These are phyloP conservation scores for Alternaria longipes DNA, from an alignment of 2,329 filamentous ascomycete species.

Conservation along the genomic window DNA sequence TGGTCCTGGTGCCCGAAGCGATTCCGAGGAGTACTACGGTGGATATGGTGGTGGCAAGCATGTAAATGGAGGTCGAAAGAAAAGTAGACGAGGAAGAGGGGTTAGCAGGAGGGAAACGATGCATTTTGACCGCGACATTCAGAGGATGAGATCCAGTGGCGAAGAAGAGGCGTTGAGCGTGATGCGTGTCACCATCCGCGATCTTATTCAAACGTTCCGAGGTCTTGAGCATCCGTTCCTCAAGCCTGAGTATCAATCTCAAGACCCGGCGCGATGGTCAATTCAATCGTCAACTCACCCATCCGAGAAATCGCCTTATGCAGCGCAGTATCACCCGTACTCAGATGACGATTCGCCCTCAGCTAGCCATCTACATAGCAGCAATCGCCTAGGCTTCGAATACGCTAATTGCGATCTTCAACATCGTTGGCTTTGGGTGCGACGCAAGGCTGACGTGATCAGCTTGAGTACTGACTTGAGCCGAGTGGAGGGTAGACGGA, in stretches of 20 bases:
- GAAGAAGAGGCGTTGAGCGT: conserved; percentile 50
- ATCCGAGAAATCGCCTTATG: conserved; percentile 13
- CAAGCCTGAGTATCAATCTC: conserved; percentile 38
- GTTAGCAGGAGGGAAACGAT: conserved; percentile 16
- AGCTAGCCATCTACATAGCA: conserved; percentile 23
- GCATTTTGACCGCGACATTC: conserved; percentile 34
- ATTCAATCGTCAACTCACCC: conserved; percentile 10
- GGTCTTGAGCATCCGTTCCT: conserved; percentile 53
- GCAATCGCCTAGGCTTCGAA: conserved; percentile 38
- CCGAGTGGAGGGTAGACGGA: conserved; percentile 52
- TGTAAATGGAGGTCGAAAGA: not conserved
- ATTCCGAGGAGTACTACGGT: conserved; percentile 17
- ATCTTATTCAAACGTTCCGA: conserved; percentile 51
- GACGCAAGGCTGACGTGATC: conserved; percentile 48
- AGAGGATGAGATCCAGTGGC: conserved; percentile 30
- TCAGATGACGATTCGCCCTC: conserved; percentile 28
- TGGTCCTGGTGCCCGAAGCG: conserved; percentile 17
- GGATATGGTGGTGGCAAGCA: conserved; percentile 16
- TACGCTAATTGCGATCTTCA: conserved; percentile 48
- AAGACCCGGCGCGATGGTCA: conserved; percentile 25
- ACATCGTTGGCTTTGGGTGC: conserved; percentile 51
- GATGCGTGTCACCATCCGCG: conserved; percentile 47
- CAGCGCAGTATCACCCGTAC: conserved; percentile 5
- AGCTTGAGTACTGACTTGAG: conserved; percentile 47
- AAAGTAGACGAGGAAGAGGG: conserved; percentile 7